Evolutionary conservation across 805 yeast species (phyloP), one percentile per base, ranked within the genome.

Genomic region (Cyberlindnera euphorbiae): DNA sequence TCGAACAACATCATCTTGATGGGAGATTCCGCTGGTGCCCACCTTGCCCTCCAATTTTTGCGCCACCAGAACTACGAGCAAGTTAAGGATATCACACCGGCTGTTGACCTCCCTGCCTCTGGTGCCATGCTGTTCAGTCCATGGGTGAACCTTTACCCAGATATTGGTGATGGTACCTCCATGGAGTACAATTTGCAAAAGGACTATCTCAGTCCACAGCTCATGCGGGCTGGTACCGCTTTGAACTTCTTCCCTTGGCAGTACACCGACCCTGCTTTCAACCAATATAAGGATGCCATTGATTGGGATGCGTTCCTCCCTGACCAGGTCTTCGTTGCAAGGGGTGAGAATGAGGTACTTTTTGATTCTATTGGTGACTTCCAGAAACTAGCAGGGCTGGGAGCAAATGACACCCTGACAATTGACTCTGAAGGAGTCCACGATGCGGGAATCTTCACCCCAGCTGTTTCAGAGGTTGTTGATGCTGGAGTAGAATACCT

Each of bases 11-110:
- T 56, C 28, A 39, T 53, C 9, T 31, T 53, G 4, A 35, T 45
- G 18, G 64, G 64, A 13, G 64, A 59, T 33, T 58, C 62, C 8
- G 56, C 56, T 10, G 63, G 64, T 17, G 63, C 55, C 2, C 53
- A 55, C 30, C 38, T 59, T 21, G 38, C 46, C 2, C 33, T 55
- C 11, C 46, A 46, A 5, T 33, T 55, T 17, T 21, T 41, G 8
- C 39, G 46, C 31, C 47, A 45, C 18, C 35, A 29, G 16, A 29
- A 35, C 28, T 33, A 29, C 23, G 28, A 23, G 17, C 33, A 41
- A 22, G 13, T 17, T 10, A 24, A 17, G 4, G 39, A 29, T 29
- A 37, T 38, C 5, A 15, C 21, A 4, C 17, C 27, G 9, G 36
- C 36, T 8, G 26, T n/a, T 14, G n/a, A 24, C 9, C 14, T n/a